These are phyloP conservation scores for Pisolithus albus DNA, from an alignment of 768 basidiomycete species.

Conservation along the genomic window DNA sequence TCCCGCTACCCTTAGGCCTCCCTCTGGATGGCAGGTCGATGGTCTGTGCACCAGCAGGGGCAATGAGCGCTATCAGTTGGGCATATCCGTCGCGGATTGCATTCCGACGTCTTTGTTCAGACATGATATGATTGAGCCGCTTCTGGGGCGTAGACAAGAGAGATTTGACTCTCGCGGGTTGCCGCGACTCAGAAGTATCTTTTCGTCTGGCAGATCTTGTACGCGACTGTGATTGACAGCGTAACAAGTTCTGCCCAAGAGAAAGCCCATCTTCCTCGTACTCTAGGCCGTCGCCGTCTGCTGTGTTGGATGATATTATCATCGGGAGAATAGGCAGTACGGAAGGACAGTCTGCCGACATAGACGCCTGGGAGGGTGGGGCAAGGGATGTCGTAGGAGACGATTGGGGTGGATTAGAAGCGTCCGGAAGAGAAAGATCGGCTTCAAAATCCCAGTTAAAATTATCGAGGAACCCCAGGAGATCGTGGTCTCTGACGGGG, in stretches of 20 bases:
- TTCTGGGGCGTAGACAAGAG: constrained; percentile 81
- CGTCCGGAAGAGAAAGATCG: constrained; percentile 23
- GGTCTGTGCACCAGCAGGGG: constrained; percentile 66
- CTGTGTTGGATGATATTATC: constrained; percentile 4
- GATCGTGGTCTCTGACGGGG: constrained; percentile 71
- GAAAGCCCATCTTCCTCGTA: constrained; percentile 9
- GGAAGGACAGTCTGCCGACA: not conserved
- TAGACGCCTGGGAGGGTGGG: not conserved
- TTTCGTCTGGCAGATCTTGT: constrained; percentile 19
- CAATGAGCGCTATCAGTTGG: constrained; percentile 73
- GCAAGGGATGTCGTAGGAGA: constrained; percentile 2
- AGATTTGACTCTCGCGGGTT: constrained; percentile 44
- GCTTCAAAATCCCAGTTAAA: constrained; percentile 61
- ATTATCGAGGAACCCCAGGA: constrained; percentile 78
- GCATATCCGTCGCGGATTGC: constrained; percentile 88
- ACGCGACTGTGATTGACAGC: constrained; percentile 7
- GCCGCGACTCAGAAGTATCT: constrained; percentile 16
- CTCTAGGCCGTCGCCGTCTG: not conserved
- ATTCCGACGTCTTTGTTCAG: constrained; percentile 89
- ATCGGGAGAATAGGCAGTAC: not conserved
- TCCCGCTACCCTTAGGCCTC: constrained; percentile 73
- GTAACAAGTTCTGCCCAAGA: constrained; percentile 2
- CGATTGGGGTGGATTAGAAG: constrained; percentile 1
- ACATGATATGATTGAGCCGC: constrained; percentile 88
- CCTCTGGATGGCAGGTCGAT: constrained; percentile 74